Evolutionary conservation across 495 filamentous ascomycete species (phyloP).

Genomic region (Aspergillus homomorphus): DNA sequence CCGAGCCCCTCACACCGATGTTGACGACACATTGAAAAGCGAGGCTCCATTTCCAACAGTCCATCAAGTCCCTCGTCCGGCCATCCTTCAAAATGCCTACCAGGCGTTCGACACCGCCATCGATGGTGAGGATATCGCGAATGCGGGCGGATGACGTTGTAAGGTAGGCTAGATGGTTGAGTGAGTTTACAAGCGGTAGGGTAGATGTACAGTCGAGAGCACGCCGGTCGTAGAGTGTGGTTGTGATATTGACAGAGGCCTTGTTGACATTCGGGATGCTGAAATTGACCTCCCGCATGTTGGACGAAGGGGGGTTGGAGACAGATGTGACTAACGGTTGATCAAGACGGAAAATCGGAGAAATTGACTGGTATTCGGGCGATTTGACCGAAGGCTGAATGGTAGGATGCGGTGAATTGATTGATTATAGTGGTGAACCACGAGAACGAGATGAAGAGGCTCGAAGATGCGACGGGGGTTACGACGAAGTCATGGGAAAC

Average conservation of each 20-base stretch:
- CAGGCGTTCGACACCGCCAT: constrained; percentile 93
- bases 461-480: constrained; percentile 13
- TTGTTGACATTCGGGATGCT: constrained; percentile 99
- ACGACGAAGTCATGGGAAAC: constrained; percentile 15
- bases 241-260: constrained; percentile 98
- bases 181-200: constrained; percentile 92
- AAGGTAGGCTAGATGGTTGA: constrained; percentile 96
- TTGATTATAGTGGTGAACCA: constrained; percentile 1
- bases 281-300: constrained; percentile 99
- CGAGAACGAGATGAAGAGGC: not conserved
- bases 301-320: constrained; percentile 26
- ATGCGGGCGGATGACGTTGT: constrained; percentile 98
- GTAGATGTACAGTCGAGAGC: constrained; percentile 98
- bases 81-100: constrained; percentile 98
- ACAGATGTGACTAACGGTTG: not conserved
- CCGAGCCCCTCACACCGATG: constrained; percentile 93
- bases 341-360: not conserved
- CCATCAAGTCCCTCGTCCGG: constrained; percentile 95
- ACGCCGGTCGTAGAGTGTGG: constrained; percentile 93
- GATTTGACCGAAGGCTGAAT: not conserved
- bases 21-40: constrained; percentile 99
- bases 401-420: not conserved
- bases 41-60: constrained; percentile 99
- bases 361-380: not conserved
- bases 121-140: constrained; percentile 93